phyloP scores from a whole-genome alignment of 768 basidiomycete genomes.

The Tylopilus sp. region DNA sequence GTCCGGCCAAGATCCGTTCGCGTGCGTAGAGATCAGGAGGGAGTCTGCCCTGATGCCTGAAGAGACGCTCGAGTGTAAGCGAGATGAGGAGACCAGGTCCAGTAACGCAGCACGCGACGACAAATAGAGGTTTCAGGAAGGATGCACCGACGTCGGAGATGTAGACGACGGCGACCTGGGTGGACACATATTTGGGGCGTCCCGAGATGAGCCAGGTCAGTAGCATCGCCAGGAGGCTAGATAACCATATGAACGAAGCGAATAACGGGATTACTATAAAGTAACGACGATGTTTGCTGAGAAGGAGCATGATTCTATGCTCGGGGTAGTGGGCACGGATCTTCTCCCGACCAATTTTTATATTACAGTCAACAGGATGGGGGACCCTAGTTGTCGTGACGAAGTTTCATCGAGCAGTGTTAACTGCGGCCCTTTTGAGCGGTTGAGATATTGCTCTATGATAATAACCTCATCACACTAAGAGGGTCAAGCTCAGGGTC shows the following conservation, averaged over 20 bases:
- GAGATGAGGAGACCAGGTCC: slow-evolving; percentile 58
- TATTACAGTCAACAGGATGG: not conserved
- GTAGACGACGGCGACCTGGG: slow-evolving; percentile 59
- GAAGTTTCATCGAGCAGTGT: not conserved
- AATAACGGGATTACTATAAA: slow-evolving; percentile 65
- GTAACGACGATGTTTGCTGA: slow-evolving; percentile 42
- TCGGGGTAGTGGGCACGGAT: not conserved
- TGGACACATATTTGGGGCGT: slow-evolving; percentile 45
- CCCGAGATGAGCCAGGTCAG: slow-evolving; percentile 70
- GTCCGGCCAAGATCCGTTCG: slow-evolving; percentile 49
- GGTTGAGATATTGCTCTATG: not conserved
- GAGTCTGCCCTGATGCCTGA: slow-evolving; percentile 68
- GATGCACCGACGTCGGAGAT: slow-evolving; percentile 79
- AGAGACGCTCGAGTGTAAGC: slow-evolving; percentile 56
- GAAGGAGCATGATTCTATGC: slow-evolving; percentile 12
- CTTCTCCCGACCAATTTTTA: slow-evolving; percentile 1
- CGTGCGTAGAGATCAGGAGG: slow-evolving; percentile 53
- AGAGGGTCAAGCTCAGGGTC: no score
- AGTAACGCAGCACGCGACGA: slow-evolving; percentile 62
- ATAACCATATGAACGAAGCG: slow-evolving; percentile 63
- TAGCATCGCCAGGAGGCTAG: slow-evolving; percentile 67
- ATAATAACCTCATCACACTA: no score
- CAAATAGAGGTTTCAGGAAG: slow-evolving; percentile 71
- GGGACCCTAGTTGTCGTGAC: not conserved
- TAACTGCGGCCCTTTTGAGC: not conserved